Conservation (phyloP, 192 early-diverging fungal genomes). For the Coemansia interrupta region DNA sequence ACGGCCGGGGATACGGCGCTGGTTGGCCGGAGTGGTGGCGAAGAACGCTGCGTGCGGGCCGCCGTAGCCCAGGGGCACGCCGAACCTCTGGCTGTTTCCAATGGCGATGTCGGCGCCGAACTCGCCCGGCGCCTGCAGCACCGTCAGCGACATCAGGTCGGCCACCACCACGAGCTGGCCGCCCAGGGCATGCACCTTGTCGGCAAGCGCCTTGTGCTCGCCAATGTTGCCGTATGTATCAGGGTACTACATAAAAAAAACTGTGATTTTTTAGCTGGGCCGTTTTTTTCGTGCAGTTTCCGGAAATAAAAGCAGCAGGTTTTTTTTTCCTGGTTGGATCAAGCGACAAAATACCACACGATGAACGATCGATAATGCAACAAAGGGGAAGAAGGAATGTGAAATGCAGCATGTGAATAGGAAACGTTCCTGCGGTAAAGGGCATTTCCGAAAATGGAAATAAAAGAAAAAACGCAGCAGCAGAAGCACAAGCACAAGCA, state of each 20-base stretch:
- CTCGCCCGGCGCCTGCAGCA: conserved; percentile 91
- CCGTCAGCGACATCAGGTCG: conserved; percentile 86
- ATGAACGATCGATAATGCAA: no score
- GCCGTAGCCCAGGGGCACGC: conserved; percentile 97
- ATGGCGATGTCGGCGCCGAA: conserved; percentile 98
- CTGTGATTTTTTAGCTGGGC: not conserved
- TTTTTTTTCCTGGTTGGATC: no score
- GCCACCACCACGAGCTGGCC: conserved; percentile 90
- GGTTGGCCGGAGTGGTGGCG: conserved; percentile 85
- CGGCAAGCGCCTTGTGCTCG: conserved; percentile 77
- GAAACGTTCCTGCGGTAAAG: no score
- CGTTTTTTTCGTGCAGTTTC: no score
- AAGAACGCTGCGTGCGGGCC: conserved; percentile 99
- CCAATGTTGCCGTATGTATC: conserved; percentile 80
- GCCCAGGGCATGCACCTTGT: conserved; percentile 73
- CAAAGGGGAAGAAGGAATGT: no score
- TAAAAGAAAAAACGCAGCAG: not conserved
- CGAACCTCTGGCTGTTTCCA: conserved; percentile 97
- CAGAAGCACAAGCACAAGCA: not conserved
- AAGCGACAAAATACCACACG: no score
- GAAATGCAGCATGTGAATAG: no score
- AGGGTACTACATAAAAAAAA: conserved; percentile 72
- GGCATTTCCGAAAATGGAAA: no score
- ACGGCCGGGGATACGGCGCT: conserved; percentile 94
- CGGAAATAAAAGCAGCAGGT: no score